Evolutionary conservation across 129 eudicot genomes (phyloP), one percentile per base, ranked within the genome.

Genomic region (Artemisia annua): DNA sequence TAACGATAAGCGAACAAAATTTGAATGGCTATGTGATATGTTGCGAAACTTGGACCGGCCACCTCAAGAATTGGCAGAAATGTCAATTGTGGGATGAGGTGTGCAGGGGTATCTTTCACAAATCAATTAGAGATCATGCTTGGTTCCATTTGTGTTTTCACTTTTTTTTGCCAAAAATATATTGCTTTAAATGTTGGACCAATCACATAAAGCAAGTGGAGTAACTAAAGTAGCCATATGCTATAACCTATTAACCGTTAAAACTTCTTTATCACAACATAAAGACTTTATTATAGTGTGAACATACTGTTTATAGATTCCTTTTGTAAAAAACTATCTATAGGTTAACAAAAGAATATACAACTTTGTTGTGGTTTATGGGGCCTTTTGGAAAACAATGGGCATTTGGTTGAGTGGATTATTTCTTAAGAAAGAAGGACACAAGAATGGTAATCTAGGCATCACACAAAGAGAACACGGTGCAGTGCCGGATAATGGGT

Each of bases 71-170:
- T 50, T 11, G 60, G 7, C 24, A 68, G 4, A 51, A 51, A 50
- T 14, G 54, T 51, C 73, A 26, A n/a, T 49, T 50, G 67, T 68
- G 26, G 73, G 28, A 9, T 28, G 16, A 2, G n/a, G 10, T 39
- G 30, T 65, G 70, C 48, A 44, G 11, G 35, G 32, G 52, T 4
- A 66, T 70, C 64, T 55, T 18, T n/a, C 57, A 56, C 9, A 16
- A 51, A 28, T n/a, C 7, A 35, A 70, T 4, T 53, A 18, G 48
- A 48, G 43, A 66, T 4, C 75, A 70, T 70, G 62, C 50, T 54
- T 32, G 64, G 14, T 70, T 35, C 75, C 75, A 70, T 70, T 70
- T 9, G 64, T 28, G 52, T 32, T 70, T 28, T 32, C 28, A 18
- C 35, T 12, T 55, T 30, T 20, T 54, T 35, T 7, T 6, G 54